Evolutionary conservation across 164 flowering plant genomes (phyloP).

Genomic region (Vitis amurensis): DNA sequence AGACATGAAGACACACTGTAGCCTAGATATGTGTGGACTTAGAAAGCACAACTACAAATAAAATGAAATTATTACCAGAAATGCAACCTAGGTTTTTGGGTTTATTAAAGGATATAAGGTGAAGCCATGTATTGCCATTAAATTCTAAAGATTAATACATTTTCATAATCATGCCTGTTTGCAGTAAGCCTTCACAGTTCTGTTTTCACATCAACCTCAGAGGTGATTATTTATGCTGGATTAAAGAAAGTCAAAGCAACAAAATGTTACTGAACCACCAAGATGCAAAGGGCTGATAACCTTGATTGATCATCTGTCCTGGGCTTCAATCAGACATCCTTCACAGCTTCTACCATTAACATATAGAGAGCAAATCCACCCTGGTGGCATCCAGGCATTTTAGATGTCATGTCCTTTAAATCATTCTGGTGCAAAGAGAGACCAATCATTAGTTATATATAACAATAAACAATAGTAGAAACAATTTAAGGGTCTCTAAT

Average conservation of each 20-base stretch:
- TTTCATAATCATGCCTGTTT: background rate
- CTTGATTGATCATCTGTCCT: conserved; percentile 2
- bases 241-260: background rate
- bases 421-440: conserved; percentile 49
- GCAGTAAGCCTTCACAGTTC: background rate
- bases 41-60: background rate
- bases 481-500: background rate
- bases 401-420: conserved; percentile 49
- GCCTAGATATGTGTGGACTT: background rate
- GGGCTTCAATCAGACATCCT: conserved; percentile 22
- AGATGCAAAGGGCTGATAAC: background rate
- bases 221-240: background rate
- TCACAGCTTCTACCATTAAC: conserved; percentile 51
- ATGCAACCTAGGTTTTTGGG: background rate
- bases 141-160: background rate
- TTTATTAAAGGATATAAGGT: background rate
- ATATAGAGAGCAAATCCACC: conserved; percentile 88
- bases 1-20: background rate
- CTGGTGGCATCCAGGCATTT: conserved; percentile 97
- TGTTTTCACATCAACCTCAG: conserved; percentile 3
- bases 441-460: conserved; percentile 4
- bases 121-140: background rate
- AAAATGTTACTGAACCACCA: background rate
- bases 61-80: background rate
- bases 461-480: background rate